Conservation (phyloP, 176 grass and related monocot species). For the Carex myosuroides region DNA sequence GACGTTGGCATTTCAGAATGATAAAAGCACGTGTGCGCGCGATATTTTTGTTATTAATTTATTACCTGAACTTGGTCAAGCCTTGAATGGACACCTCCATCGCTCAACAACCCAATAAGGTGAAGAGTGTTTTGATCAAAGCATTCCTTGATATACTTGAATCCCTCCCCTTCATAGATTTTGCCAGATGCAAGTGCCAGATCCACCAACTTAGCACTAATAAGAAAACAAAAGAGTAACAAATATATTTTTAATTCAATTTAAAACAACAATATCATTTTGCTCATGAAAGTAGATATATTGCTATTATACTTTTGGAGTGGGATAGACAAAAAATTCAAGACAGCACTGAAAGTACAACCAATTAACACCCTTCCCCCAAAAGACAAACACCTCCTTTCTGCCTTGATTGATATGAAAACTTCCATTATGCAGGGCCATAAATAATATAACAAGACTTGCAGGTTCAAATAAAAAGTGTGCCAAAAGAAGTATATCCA, state of each 20-base stretch:
- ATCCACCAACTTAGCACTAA: constrained; percentile 89
- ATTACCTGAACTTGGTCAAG: constrained; percentile 92
- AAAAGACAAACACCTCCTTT: not conserved
- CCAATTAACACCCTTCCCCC: not conserved
- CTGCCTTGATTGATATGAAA: not conserved
- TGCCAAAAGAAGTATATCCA: not conserved
- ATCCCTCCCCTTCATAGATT: constrained; percentile 81
- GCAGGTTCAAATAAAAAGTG: not conserved
- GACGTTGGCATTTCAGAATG: not conserved
- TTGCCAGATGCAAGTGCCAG: constrained; percentile 75
- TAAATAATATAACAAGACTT: not conserved
- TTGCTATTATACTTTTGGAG: not conserved
- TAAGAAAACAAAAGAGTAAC: constrained; percentile 18
- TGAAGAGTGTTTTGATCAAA: constrained; percentile 79
- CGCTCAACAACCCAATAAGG: constrained; percentile 93
- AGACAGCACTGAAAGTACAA: not conserved
- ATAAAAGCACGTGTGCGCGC: not conserved
- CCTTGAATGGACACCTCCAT: constrained; percentile 94
- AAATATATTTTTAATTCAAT: not conserved
- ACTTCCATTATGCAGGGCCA: not conserved
- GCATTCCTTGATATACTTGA: constrained; percentile 84
- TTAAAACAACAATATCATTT: not conserved
- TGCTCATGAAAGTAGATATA: not conserved
- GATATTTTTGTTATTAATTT: not conserved
- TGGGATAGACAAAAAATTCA: not conserved